Base-by-base conservation (phyloP, 2,329 filamentous ascomycete species). In the Colletotrichum agaves region DNA sequence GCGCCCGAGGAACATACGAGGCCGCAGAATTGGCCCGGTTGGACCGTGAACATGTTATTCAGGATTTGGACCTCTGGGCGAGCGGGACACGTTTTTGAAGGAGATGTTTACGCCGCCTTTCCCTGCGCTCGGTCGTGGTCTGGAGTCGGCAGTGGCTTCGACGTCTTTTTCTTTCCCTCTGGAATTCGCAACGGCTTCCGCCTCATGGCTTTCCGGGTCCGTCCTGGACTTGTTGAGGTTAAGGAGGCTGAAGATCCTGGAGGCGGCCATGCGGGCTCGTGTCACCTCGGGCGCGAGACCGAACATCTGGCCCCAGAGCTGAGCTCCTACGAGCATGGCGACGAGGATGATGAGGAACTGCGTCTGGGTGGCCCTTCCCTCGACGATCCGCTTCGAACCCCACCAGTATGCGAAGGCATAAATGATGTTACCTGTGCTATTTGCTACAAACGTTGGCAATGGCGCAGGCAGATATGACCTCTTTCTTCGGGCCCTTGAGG, bases 371-470 rank as follows among this genome's bases (percentile, higher is more conserved):
- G 91, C 91, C 63, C 87, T 80, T 4, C 91, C 91, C 46, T 85
- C 82, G 58, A 89, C 85, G 67, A 94, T 92, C 70, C 89, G 87
- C 72, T 87, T 90, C 0, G 91, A 85, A 3, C 91, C 91, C 91
- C 91, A 94, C 90, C 91, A 94, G 77, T 93, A 94, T 0, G 91
- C 90, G 61, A 94, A 85, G 0, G 91, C 90, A 73, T 93, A 92
- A 27, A 93, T 87, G 57, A 92, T 83, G 73, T 90, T 91, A 19
- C 88, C 86, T 10, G 86, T 80, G 70, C 84, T 86, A 74, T 88
- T 87, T 15, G 88, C 83, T 39, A 90, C 80, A 89, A 13, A 89
- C 75, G 74, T 88, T 90, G 43, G 85, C 84, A 69, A 82, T 81
- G 73, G 81, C 75, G 17, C 81, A 84, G 23, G 81, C 81, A n/a